Conservation (phyloP, 2,329 filamentous ascomycete species). For the Talaromyces sp. region DNA sequence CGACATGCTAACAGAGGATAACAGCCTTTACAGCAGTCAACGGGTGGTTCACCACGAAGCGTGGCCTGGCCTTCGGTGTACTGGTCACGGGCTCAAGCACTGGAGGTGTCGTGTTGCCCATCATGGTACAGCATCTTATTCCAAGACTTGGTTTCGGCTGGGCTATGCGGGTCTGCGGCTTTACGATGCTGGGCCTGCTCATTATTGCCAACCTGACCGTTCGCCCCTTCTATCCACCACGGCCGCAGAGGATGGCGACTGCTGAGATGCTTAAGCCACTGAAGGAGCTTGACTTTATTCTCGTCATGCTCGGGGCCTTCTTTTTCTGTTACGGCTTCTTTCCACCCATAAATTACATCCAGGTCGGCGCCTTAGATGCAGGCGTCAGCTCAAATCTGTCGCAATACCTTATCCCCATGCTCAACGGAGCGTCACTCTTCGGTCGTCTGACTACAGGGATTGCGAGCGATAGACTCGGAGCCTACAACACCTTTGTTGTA, state of each 20-base stretch:
- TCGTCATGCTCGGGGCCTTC: slow-evolving; percentile 22
- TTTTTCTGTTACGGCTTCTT: slow-evolving; percentile 29
- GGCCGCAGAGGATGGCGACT: slow-evolving; percentile 21
- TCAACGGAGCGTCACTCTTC: slow-evolving; percentile 33
- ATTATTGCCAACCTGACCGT: slow-evolving; percentile 35
- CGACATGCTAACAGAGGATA: slow-evolving; percentile 37
- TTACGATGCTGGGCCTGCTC: slow-evolving; percentile 47
- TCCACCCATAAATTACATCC: slow-evolving; percentile 31
- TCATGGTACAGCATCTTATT: slow-evolving; percentile 45
- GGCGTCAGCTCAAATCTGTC: slow-evolving; percentile 25
- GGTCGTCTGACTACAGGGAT: slow-evolving; percentile 34
- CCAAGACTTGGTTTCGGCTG: slow-evolving; percentile 47
- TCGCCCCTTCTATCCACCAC: slow-evolving; percentile 23
- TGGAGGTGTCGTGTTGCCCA: slow-evolving; percentile 53
- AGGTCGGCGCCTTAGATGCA: slow-evolving; percentile 24
- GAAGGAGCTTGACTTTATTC: slow-evolving; percentile 23
- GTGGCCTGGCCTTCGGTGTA: slow-evolving; percentile 47
- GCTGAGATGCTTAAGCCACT: slow-evolving; percentile 25
- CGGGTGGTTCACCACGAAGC: slow-evolving; percentile 48
- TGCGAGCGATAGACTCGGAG: slow-evolving; percentile 32
- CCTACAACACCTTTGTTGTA: slow-evolving; percentile 28
- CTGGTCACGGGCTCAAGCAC: slow-evolving; percentile 47
- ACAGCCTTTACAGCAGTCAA: slow-evolving; percentile 46
- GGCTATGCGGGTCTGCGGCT: slow-evolving; percentile 51
- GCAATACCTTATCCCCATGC: slow-evolving; percentile 29